These are phyloP conservation scores for Termitomyces sp. DNA, from an alignment of 1,284 basidiomycete genomes.

Conservation along the genomic window DNA sequence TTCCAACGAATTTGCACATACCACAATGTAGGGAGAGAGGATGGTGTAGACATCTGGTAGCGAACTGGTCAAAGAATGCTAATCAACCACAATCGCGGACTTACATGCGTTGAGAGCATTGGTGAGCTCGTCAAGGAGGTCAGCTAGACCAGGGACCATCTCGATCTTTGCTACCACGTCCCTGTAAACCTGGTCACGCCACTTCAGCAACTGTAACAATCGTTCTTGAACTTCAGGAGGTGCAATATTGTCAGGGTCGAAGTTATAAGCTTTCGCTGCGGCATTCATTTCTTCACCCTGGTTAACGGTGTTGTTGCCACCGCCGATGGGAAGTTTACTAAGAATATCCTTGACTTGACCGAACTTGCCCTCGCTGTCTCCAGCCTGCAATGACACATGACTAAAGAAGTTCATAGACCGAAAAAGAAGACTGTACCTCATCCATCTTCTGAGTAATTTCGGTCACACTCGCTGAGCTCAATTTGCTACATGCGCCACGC, in stretches of 20 bases:
- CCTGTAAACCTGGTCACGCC: slow-evolving; percentile 61
- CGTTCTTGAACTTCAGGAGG: slow-evolving; percentile 69
- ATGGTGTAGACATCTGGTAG: slow-evolving; percentile 62
- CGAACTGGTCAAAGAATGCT: slow-evolving; percentile 11
- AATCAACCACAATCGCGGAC: slow-evolving; percentile 14
- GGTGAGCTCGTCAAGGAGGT: slow-evolving; percentile 62
- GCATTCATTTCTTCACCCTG: slow-evolving; percentile 49
- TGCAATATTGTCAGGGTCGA: slow-evolving; percentile 53
- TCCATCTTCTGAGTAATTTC: slow-evolving; percentile 72
- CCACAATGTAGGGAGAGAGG: slow-evolving; percentile 60
- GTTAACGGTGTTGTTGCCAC: slow-evolving; percentile 44
- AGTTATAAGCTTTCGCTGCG: slow-evolving; percentile 48
- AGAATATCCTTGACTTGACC: slow-evolving; percentile 43
- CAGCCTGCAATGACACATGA: slow-evolving; percentile 23
- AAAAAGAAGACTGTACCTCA: slow-evolving; percentile 26
- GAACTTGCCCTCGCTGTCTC: slow-evolving; percentile 31
- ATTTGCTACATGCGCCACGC: slow-evolving; percentile 32
- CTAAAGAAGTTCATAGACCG: background rate
- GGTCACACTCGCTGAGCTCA: slow-evolving; percentile 74
- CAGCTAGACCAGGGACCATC: slow-evolving; percentile 64
- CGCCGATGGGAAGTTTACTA: slow-evolving; percentile 48
- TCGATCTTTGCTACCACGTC: slow-evolving; percentile 51
- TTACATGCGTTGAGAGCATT: slow-evolving; percentile 61
- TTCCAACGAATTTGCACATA: slow-evolving; percentile 21
- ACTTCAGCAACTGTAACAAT: slow-evolving; percentile 66